Base-by-base conservation (phyloP, 805 yeast species). In the Starmerella apicola region DNA sequence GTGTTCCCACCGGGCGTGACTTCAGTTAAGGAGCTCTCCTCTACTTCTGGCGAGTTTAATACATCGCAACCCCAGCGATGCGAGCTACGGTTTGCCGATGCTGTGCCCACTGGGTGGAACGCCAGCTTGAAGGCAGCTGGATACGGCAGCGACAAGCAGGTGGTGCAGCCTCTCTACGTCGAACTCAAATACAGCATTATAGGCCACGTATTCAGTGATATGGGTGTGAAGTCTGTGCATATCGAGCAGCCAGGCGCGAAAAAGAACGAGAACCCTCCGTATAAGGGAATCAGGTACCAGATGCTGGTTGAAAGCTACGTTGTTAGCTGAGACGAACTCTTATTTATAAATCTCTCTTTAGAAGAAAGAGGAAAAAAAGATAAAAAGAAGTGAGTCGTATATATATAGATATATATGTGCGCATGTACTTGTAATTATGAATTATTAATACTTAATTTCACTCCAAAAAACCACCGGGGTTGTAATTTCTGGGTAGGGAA, bases 221-320 rank as follows among this genome's bases (percentile, higher is more conserved):
- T 46, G 4, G 3, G 24, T 1, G 49, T 52, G 10, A 39, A 34
- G 21, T 35, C 43, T 15, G 41, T 51, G 6, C 32, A 39, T 19
- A 15, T 51, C 66, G 6, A 66, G 72, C 29, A 24, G 20, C 8
- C 31, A n/a, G 64, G 63, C 47, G 85, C 88, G 0, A 51, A 74
- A 41, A 71, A 71, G 5, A 74, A 73, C 3, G 64, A 65, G 4
- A 78, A 74, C 9, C 78, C 76, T 52, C 94, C 95, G 0, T 86
- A 74, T 64, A 86, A 85, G 57, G 97, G 97, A 1, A 95, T 86
- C 17, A 81, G 85, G 54, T 86, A 86, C 55, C 62, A 71, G 9
- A 76, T 94, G 5, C 61, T 62, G 0, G 81, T 78, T 1, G 76
- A 78, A 39, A 72, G 65, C 18, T 41, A 32, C 50, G 61, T 74